Evolutionary conservation across 495 filamentous ascomycete species (phyloP).

Genomic region (Penicillium alfredii): DNA sequence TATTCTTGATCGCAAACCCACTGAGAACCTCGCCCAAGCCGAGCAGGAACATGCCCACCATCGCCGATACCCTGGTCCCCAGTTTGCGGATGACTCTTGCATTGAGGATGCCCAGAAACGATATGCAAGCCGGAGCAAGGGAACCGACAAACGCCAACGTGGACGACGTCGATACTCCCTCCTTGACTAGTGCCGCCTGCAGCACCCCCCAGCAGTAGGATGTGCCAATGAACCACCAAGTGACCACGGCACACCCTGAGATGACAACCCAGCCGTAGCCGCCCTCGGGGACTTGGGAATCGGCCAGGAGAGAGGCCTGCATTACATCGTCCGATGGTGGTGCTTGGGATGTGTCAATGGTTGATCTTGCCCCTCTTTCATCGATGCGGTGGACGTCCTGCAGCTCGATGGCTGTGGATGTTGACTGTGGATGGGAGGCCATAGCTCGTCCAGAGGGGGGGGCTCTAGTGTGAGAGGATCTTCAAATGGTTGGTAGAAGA

Average conservation of each 20-base stretch:
- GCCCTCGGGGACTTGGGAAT: constrained; percentile 49
- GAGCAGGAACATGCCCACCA: constrained; percentile 43
- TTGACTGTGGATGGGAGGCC: background rate
- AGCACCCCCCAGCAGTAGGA: constrained; percentile 54
- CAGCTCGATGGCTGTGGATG: constrained; percentile 6
- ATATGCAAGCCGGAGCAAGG: constrained; percentile 41
- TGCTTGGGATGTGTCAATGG: background rate
- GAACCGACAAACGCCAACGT: constrained; percentile 55
- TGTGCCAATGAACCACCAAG: constrained; percentile 51
- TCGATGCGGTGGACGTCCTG: background rate
- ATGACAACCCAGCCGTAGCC: constrained; percentile 57
- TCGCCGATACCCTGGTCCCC: constrained; percentile 37
- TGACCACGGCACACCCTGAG: constrained; percentile 41
- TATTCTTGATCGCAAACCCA: constrained; percentile 41
- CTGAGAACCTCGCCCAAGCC: constrained; percentile 45
- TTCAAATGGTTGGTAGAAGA: too few relatives aligned
- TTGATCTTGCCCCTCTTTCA: background rate
- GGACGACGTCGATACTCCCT: constrained; percentile 38
- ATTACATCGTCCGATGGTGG: constrained; percentile 34
- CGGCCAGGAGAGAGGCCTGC: constrained; percentile 43
- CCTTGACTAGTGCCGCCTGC: constrained; percentile 47
- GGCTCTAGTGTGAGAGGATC: too few relatives aligned
- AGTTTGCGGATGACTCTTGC: constrained; percentile 44
- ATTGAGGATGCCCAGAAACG: constrained; percentile 44
- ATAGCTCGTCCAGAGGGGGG: too few relatives aligned